Percentiles rank a stretch among this genome's conserved stretches.
Evolutionary conservation across 2,329 filamentous ascomycete genomes (phyloP).

Genomic region (Cladophialophora chaetospira): DNA sequence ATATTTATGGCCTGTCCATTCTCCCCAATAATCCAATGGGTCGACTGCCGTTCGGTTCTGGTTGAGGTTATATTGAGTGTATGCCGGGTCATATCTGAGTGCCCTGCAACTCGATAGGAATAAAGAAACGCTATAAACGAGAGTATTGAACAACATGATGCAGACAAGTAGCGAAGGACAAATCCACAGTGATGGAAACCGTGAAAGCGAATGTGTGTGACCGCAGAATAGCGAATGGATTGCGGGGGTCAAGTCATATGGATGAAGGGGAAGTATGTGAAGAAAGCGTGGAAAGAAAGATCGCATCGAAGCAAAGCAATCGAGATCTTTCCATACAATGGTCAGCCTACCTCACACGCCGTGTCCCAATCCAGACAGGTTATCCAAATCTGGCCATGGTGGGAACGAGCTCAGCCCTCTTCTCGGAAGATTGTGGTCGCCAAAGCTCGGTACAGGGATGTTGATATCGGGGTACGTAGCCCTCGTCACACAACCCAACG

Average conservation of each 20-base stretch:
- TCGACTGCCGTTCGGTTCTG: slow-evolving; percentile 57
- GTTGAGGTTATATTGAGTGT: slow-evolving; percentile 63
- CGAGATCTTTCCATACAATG: slow-evolving; percentile 1
- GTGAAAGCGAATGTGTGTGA: slow-evolving; percentile 21
- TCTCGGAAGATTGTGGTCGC: neutral
- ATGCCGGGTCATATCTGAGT: slow-evolving; percentile 53
- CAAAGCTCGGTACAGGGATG: neutral
- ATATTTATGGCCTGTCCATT: slow-evolving; percentile 55
- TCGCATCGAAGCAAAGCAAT: slow-evolving; percentile 1
- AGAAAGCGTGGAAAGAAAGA: neutral
- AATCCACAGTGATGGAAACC: neutral
- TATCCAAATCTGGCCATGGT: neutral
- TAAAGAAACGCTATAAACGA: slow-evolving; percentile 11
- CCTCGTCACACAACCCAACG: slow-evolving; percentile 10
- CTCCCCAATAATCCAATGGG: slow-evolving; percentile 61
- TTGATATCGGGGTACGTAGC: slow-evolving; percentile 1
- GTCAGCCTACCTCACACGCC: slow-evolving; percentile 9
- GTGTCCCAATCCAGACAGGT: slow-evolving; percentile 1
- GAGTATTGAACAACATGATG: slow-evolving; percentile 14
- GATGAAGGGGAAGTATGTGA: neutral
- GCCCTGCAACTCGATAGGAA: slow-evolving; percentile 19
- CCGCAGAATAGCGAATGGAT: slow-evolving; percentile 11
- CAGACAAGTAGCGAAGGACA: slow-evolving; percentile 17
- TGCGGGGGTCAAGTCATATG: slow-evolving; percentile 4
- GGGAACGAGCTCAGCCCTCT: slow-evolving; percentile 10